Percentiles rank a stretch among this genome's conserved stretches.
phyloP scores from a whole-genome alignment of 345 rosid genomes.

The Turnera subulata region DNA sequence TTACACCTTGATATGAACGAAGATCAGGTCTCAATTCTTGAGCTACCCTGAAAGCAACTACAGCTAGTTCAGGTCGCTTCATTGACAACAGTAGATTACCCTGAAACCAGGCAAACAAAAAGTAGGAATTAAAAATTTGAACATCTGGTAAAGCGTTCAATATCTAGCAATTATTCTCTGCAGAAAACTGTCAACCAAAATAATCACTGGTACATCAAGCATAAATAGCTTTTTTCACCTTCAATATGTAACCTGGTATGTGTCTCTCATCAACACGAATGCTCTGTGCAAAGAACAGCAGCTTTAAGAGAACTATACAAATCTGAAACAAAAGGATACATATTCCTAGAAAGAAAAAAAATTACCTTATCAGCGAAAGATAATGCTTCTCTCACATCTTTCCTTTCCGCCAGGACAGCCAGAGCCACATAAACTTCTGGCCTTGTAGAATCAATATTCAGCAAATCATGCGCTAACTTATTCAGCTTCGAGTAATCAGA shows the following conservation, averaged over 20 bases:
- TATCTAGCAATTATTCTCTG: no score
- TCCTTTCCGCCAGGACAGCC: constrained; percentile 79
- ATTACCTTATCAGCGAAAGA: constrained; percentile 95
- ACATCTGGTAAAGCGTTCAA: neutral
- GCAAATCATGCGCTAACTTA: constrained; percentile 88
- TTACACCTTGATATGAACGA: constrained; percentile 93
- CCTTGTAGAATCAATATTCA: constrained; percentile 75
- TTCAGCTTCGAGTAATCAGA: constrained; percentile 74
- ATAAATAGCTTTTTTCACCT: constrained; percentile 45
- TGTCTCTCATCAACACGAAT: constrained; percentile 90
- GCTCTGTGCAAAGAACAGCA: constrained; percentile 48
- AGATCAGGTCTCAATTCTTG: constrained; percentile 97
- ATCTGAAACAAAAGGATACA: constrained; percentile 7
- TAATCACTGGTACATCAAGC: constrained; percentile 7
- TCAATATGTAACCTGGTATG: constrained; percentile 86
- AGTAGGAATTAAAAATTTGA: neutral
- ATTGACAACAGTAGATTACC: constrained; percentile 76
- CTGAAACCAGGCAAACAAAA: constrained; percentile 33
- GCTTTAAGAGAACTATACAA: constrained; percentile 17
- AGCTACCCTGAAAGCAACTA: constrained; percentile 82
- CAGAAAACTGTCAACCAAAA: constrained; percentile 1
- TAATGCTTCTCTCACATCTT: constrained; percentile 80
- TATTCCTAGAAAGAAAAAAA: constrained; percentile 20
- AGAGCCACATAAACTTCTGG: constrained; percentile 92
- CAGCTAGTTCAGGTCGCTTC: constrained; percentile 88